These are phyloP conservation scores for Proliferodiscus dingleyae DNA, from an alignment of 2,329 filamentous ascomycete genomes.

Conservation along the genomic window DNA sequence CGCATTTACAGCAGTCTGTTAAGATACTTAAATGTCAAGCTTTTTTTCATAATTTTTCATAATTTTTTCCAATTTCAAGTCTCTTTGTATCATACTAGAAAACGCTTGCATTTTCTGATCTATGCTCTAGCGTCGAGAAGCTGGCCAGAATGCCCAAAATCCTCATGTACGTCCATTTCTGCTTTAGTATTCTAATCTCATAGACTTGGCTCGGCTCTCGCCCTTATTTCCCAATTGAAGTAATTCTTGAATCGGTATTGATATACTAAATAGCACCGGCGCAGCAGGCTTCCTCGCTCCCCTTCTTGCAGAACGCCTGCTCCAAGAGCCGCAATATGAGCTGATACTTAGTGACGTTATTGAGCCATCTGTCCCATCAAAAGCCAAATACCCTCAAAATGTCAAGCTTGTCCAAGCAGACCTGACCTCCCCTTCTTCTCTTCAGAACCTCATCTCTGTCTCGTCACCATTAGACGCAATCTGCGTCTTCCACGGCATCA, in stretches of 20 bases:
- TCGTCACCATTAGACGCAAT: constrained; percentile 41
- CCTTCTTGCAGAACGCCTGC: constrained; percentile 50
- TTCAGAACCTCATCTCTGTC: constrained; percentile 28
- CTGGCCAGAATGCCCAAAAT: too few species aligned
- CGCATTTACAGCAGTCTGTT: too few species aligned
- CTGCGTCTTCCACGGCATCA: constrained; percentile 60
- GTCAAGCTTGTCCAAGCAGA: constrained; percentile 28
- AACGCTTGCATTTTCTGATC: too few species aligned
- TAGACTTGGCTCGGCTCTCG: too few species aligned
- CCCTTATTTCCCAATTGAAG: neutral
- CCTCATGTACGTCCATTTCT: too few species aligned
- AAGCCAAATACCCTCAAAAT: constrained; percentile 25
- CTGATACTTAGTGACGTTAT: constrained; percentile 54
- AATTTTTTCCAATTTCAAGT: neutral
- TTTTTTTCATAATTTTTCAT: too few species aligned
- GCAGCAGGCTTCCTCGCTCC: constrained; percentile 62
- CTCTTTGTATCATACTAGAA: neutral
- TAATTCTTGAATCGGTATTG: constrained; percentile 48
- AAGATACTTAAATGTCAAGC: neutral
- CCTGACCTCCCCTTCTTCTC: constrained; percentile 32
- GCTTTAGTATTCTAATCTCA: too few species aligned
- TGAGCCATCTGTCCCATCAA: constrained; percentile 45
- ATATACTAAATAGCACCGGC: too few species aligned
- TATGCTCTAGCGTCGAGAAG: too few species aligned
- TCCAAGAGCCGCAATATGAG: constrained; percentile 40